Conservation (phyloP, 352 stramenopile species). For the Phytophthora uliginosa region DNA sequence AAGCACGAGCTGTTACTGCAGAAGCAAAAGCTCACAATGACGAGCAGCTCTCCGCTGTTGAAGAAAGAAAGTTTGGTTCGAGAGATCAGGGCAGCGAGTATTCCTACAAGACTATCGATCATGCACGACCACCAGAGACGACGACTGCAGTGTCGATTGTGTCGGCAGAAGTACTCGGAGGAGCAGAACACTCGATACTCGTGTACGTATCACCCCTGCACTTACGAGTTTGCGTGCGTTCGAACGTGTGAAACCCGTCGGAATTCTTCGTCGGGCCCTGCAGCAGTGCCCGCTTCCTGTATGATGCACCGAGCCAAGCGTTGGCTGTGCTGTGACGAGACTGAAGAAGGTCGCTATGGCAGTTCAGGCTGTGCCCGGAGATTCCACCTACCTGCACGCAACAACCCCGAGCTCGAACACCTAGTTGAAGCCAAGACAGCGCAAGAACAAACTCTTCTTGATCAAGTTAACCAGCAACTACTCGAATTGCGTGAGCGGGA, state of each 20-base stretch:
- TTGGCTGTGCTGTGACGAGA: constrained; percentile 84
- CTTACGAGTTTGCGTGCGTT: constrained; percentile 75
- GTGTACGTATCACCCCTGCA: constrained; percentile 71
- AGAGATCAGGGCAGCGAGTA: constrained; percentile 16
- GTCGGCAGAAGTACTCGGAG: constrained; percentile 73
- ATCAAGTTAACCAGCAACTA: constrained; percentile 71
- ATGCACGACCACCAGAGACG: constrained; percentile 74
- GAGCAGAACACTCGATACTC: constrained; percentile 76
- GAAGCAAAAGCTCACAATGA: constrained; percentile 46
- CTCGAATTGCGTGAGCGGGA: constrained; percentile 67
- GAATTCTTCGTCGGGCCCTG: constrained; percentile 8
- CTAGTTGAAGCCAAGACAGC: constrained; percentile 55
- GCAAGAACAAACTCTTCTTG: constrained; percentile 53
- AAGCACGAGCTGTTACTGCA: constrained; percentile 73
- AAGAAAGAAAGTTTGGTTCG: constrained; percentile 25
- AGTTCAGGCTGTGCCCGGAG: constrained; percentile 66
- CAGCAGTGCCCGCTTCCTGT: constrained; percentile 44
- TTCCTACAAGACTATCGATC: constrained; percentile 52
- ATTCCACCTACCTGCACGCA: constrained; percentile 67
- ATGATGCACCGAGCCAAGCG: constrained; percentile 80
- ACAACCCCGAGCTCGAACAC: constrained; percentile 50
- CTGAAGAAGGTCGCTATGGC: constrained; percentile 72
- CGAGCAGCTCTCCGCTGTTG: constrained; percentile 22
- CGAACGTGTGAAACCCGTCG: constrained; percentile 60
- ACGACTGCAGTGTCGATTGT: constrained; percentile 66